Evolutionary conservation across 768 basidiomycete species (phyloP), one percentile per base, ranked within the genome.

Genomic region (Suillus decipiens): DNA sequence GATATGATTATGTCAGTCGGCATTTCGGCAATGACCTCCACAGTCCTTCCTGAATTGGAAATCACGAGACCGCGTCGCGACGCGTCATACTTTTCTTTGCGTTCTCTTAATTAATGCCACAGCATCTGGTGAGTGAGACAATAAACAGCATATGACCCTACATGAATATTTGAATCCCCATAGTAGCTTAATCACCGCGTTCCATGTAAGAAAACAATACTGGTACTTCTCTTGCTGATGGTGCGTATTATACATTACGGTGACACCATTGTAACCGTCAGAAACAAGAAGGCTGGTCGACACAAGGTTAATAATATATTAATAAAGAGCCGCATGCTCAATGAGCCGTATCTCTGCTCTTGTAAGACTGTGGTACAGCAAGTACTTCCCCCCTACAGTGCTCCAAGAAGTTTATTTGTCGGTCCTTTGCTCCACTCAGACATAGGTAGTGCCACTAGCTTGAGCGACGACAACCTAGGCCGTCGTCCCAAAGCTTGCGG

Each of bases 11-110:
- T 57, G 51, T 74, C 75, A 75, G n/a, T 14, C 61, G 63, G 61
- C 22, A 53, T 64, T 50, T 57, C 45, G 34, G 28, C 64, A 31
- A 14, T 17, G 9, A 41, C 45, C 53, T 56, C 33, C 59, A 48
- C 59, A 33, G 24, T 51, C 19, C 0, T 19, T 28, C 59, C 48
- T n/a, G 12, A 64, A 61, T 53, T 43, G 14, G 60, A 48, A 14
- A 62, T 10, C 73, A 76, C 73, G 74, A 66, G 73, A 74, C 63
- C 73, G 73, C 65, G 74, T 68, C 69, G 72, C 61, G 69, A 63
- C 62, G 39, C 59, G 62, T 47, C 2, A 28, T 28, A 28, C 28
- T 28, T 28, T 28, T 28, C 28, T 28, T 28, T 28, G 28, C 28
- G 28, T 28, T 28, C 48, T 50, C 28, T 50, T 15, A 28, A 50